A percentile compares a stretch with the other conserved stretches of the same genome.
Evolutionary conservation across 805 yeast genomes (phyloP).

Genomic region (Candida hungchunana): DNA sequence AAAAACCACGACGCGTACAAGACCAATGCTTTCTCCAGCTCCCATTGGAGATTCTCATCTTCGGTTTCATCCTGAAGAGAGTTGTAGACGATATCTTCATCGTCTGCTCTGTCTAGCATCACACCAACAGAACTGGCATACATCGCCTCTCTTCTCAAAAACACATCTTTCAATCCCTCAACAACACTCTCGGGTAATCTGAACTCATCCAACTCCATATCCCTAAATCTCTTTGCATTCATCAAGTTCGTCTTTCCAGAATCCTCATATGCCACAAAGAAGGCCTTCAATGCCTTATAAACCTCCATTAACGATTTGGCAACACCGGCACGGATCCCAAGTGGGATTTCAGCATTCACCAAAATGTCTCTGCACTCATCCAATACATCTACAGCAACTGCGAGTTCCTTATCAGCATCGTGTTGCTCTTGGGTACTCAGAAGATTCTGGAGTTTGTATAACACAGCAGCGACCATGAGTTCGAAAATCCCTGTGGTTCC

Average conservation of each 20-base stretch:
- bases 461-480: conserved; percentile 14
- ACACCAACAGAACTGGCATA: conserved; percentile 33
- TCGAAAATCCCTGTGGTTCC: conserved; percentile 10
- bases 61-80: conserved; percentile 6
- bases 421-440: conserved; percentile 15
- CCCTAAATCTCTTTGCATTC: conserved; percentile 20
- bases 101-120: conserved; percentile 46
- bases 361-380: conserved; percentile 12
- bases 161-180: conserved; percentile 36
- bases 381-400: conserved; percentile 12
- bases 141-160: conserved; percentile 45
- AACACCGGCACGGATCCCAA: conserved; percentile 19
- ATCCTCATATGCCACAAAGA: conserved; percentile 31
- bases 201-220: conserved; percentile 19
- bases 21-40: neutral
- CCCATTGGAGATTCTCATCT: neutral
- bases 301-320: conserved; percentile 25
- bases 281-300: conserved; percentile 24
- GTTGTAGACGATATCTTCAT: conserved; percentile 44
- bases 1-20: neutral
- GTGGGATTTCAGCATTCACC: conserved; percentile 4
- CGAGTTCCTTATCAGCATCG: conserved; percentile 20
- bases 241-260: conserved; percentile 30
- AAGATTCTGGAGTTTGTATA: conserved; percentile 18
- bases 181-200: conserved; percentile 30